These are phyloP conservation scores for Coemansia asiatica DNA, from an alignment of 192 early-diverging fungal species.

Conservation along the genomic window DNA sequence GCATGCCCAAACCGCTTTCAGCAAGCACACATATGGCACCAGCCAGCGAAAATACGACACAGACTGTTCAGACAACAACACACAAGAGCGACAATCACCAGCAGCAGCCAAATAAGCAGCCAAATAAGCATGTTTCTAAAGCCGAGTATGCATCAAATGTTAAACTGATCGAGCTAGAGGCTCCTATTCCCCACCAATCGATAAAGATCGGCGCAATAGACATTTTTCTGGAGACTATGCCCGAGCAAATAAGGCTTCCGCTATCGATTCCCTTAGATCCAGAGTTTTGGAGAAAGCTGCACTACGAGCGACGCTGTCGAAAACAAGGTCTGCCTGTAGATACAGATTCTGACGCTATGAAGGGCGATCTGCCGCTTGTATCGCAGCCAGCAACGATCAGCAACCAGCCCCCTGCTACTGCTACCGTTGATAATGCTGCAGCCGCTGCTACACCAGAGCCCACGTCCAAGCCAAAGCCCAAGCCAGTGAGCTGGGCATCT, in stretches of 20 bases:
- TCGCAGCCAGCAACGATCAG: neutral
- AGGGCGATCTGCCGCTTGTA: neutral
- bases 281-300: constrained; percentile 29
- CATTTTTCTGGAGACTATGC: constrained; percentile 13
- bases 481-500: constrained; percentile 43
- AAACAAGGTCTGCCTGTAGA: neutral
- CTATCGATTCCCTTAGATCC: constrained; percentile 30
- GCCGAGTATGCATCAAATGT: constrained; percentile 7
- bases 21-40: neutral
- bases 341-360: neutral
- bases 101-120: neutral
- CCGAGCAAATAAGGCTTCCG: constrained; percentile 10
- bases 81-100: neutral
- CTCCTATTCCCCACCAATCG: neutral
- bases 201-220: constrained; percentile 27
- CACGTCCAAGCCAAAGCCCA: constrained; percentile 31
- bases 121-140: constrained; percentile 5
- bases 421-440: neutral
- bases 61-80: neutral
- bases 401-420: neutral
- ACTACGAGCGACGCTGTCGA: constrained; percentile 31
- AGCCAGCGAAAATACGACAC: neutral
- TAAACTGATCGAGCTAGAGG: constrained; percentile 1
- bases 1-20: neutral
- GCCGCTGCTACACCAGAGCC: constrained; percentile 7